Conservation (phyloP, 768 basidiomycete species). For the Suillus subaureus region DNA sequence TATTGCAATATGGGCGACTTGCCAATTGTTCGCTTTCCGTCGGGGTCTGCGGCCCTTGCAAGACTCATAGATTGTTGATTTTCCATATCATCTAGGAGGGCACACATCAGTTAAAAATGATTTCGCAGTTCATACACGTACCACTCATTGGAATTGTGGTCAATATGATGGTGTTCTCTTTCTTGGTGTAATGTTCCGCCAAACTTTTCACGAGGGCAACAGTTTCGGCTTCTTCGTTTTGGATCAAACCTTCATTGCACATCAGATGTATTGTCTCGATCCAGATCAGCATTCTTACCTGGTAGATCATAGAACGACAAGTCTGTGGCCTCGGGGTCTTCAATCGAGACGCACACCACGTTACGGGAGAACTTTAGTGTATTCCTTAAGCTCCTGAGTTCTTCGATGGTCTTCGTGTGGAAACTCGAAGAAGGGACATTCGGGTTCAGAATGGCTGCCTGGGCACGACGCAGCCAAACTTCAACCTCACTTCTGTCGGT, state of each 20-base stretch:
- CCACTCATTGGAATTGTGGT: slow-evolving; percentile 58
- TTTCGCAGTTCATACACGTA: slow-evolving; percentile 19
- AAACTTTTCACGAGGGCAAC: slow-evolving; percentile 50
- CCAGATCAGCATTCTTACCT: slow-evolving; percentile 22
- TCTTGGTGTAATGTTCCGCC: slow-evolving; percentile 47
- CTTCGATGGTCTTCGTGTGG: slow-evolving; percentile 12
- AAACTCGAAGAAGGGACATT: slow-evolving; percentile 30
- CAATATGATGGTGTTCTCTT: slow-evolving; percentile 54
- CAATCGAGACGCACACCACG: slow-evolving; percentile 43
- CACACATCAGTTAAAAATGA: background rate
- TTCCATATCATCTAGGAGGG: slow-evolving; percentile 52
- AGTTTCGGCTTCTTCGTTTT: slow-evolving; percentile 46
- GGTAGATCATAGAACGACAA: slow-evolving; percentile 44
- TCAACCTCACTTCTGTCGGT: slow-evolving; percentile 49
- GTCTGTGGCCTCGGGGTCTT: slow-evolving; percentile 40
- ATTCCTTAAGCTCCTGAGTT: slow-evolving; percentile 16
- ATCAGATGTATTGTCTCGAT: background rate
- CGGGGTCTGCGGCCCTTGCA: slow-evolving; percentile 47
- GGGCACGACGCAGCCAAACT: slow-evolving; percentile 57
- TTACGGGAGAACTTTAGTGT: slow-evolving; percentile 40
- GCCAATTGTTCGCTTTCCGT: slow-evolving; percentile 57
- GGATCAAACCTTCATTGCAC: slow-evolving; percentile 44
- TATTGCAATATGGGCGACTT: background rate
- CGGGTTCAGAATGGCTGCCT: slow-evolving; percentile 57
- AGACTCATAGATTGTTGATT: slow-evolving; percentile 57